A percentile compares a stretch with the other conserved stretches of the same genome.
phyloP scores from a whole-genome alignment of 1,139 yeast genomes.

The Pichia sp. region DNA sequence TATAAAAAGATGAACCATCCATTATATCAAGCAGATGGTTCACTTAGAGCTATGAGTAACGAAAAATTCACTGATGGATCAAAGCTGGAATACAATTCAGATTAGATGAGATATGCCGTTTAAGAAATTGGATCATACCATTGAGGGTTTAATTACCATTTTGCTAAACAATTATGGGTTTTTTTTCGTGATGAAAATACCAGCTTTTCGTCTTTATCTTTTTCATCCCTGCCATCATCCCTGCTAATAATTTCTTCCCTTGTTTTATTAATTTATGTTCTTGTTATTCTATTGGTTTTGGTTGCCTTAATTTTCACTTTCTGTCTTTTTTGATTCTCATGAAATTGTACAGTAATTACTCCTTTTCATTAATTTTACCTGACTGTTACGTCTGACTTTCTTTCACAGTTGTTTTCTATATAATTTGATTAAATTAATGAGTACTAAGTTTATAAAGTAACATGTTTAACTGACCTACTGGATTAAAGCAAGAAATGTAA shows the following conservation, averaged over 20 bases:
- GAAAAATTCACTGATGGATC: conserved; percentile 18
- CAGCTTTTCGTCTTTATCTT: background rate
- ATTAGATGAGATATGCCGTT: background rate
- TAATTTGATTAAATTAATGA: conserved; percentile 1
- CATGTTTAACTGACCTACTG: background rate
- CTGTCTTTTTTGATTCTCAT: background rate
- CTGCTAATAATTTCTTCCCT: background rate
- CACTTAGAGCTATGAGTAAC: conserved; percentile 25
- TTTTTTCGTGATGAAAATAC: background rate
- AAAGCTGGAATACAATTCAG: conserved; percentile 17
- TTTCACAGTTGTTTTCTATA: conserved; percentile 1
- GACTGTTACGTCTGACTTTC: background rate
- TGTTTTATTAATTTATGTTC: background rate
- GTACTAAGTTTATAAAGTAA: background rate
- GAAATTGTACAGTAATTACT: conserved; percentile 1
- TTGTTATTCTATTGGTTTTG: background rate
- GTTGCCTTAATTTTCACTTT: background rate
- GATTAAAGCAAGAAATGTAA: background rate
- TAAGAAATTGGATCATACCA: background rate
- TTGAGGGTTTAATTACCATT: background rate
- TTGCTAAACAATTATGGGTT: background rate
- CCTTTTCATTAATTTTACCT: background rate
- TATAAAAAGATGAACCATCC: conserved; percentile 61
- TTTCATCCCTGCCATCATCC: background rate
- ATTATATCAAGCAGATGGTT: conserved; percentile 41